Conservation (phyloP, 108 stramenopile genomes). For the Skeletonema costatum region DNA sequence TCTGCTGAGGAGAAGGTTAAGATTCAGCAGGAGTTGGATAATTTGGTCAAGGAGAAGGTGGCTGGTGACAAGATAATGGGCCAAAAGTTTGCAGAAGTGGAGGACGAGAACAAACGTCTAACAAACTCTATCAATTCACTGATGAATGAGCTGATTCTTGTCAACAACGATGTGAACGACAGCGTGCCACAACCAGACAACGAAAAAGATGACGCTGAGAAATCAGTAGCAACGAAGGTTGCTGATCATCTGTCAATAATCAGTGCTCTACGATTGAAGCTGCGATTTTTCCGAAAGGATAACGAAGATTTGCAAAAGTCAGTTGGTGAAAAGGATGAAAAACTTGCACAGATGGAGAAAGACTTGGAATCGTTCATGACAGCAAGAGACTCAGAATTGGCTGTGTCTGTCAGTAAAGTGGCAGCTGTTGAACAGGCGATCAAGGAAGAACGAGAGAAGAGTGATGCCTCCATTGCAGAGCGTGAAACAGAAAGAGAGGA, state of each 20-base stretch:
- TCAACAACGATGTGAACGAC: background rate
- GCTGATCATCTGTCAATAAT: background rate
- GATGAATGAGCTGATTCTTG: background rate
- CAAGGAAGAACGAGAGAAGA: background rate
- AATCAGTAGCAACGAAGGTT: background rate
- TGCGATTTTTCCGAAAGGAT: background rate
- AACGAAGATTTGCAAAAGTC: background rate
- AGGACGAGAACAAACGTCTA: background rate
- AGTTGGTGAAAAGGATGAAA: background rate
- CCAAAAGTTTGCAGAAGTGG: background rate
- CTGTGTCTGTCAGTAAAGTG: background rate
- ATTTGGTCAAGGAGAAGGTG: background rate
- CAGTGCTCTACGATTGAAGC: background rate
- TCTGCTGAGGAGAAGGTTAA: background rate
- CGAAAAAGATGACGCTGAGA: background rate
- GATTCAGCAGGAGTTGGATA: background rate
- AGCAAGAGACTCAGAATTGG: background rate
- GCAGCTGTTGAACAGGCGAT: background rate
- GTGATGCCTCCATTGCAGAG: background rate
- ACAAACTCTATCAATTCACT: background rate
- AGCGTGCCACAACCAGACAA: background rate
- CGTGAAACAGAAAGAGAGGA: background rate
- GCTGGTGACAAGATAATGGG: background rate
- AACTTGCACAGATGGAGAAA: background rate
- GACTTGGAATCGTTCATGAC: background rate